These are phyloP conservation scores for Aeminium ludgeri DNA, from an alignment of 495 filamentous ascomycete species.

Conservation along the genomic window DNA sequence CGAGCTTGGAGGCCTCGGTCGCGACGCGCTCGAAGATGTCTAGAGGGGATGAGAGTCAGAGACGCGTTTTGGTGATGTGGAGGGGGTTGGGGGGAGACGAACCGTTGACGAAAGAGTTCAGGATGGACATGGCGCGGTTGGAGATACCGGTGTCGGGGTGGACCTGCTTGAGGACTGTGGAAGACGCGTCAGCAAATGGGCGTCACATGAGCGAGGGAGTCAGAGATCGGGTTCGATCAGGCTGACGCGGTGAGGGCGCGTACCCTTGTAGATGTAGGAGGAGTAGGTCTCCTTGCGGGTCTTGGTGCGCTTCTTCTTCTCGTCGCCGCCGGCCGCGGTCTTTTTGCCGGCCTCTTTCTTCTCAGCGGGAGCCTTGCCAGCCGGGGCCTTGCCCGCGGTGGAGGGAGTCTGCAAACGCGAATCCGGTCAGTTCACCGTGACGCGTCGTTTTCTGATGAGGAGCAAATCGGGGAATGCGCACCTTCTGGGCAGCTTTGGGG, in stretches of 20 bases:
- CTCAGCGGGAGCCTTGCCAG: slow-evolving; percentile 76
- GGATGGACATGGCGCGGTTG: slow-evolving; percentile 98
- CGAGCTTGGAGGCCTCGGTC: slow-evolving; percentile 95
- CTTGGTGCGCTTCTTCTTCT: slow-evolving; percentile 99
- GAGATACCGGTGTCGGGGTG: slow-evolving; percentile 99
- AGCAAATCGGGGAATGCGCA: not conserved
- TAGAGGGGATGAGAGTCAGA: no score
- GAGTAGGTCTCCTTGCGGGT: slow-evolving; percentile 99
- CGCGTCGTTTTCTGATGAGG: slow-evolving; percentile 10
- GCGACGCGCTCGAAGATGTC: slow-evolving; percentile 99
- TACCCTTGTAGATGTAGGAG: slow-evolving; percentile 99
- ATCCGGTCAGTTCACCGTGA: no score
- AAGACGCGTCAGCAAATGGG: slow-evolving; percentile 29
- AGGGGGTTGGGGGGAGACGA: not conserved
- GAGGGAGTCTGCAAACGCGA: slow-evolving; percentile 99
- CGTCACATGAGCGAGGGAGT: slow-evolving; percentile 6
- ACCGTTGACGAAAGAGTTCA: slow-evolving; percentile 99
- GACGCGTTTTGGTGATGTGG: no score
- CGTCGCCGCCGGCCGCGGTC: slow-evolving; percentile 75
- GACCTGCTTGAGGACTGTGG: slow-evolving; percentile 93
- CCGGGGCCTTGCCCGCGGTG: slow-evolving; percentile 90
- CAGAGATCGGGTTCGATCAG: slow-evolving; percentile 1
- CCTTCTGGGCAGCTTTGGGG: slow-evolving; percentile 13
- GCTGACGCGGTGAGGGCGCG: slow-evolving; percentile 22
- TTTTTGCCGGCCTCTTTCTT: slow-evolving; percentile 99